Evolutionary conservation across 106 monocot genomes (phyloP).

Genomic region (Amphibolis antarctica): DNA sequence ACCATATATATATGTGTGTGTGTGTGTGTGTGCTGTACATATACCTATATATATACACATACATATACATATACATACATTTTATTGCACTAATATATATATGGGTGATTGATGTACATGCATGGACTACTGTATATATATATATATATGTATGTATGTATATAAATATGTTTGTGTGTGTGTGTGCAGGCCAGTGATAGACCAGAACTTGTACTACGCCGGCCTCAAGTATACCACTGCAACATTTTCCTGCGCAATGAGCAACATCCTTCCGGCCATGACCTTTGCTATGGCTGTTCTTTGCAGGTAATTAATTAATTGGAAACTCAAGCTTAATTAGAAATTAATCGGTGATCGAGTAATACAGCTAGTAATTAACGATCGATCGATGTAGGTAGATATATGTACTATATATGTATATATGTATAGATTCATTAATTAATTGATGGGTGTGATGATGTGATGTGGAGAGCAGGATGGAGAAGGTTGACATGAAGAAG

Average conservation of each 20-base stretch:
- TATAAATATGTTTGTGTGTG: too few species aligned
- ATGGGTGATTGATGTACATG: background rate
- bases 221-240: slow-evolving; percentile 62
- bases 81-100: too few species aligned
- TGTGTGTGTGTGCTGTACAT: background rate
- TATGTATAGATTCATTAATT: background rate
- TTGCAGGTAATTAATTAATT: too few species aligned
- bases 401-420: background rate
- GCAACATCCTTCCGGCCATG: slow-evolving; percentile 75
- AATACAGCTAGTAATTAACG: too few species aligned
- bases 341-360: too few species aligned
- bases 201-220: slow-evolving; percentile 70
- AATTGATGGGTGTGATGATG: background rate
- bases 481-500: slow-evolving; percentile 50
- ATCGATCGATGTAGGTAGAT: too few species aligned
- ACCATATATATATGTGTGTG: too few species aligned
- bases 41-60: background rate
- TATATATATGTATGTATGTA: background rate
- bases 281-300: slow-evolving; percentile 61
- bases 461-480: slow-evolving; percentile 28
- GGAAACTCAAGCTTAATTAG: too few species aligned
- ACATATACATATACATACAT: too few species aligned
- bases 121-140: background rate
- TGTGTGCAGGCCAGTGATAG: slow-evolving; percentile 58
- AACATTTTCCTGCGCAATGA: slow-evolving; percentile 79